These are phyloP conservation scores for Colletotrichum truncatum DNA, from an alignment of 2,329 filamentous ascomycete species.

Conservation along the genomic window DNA sequence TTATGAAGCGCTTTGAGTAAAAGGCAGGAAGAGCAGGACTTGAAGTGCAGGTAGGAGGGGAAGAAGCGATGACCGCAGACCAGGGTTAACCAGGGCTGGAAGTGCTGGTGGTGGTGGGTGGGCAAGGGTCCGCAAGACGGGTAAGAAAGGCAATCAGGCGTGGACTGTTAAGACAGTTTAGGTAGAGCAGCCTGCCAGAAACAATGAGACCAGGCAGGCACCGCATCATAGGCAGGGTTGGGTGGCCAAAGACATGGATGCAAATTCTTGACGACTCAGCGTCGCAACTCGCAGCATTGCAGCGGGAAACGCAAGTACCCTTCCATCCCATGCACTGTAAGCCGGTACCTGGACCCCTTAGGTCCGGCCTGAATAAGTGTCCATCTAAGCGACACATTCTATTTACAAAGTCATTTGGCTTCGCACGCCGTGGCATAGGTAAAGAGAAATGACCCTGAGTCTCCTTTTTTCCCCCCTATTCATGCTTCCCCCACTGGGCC, in stretches of 20 bases:
- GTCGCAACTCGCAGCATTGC: conserved; percentile 5
- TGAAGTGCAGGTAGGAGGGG: not conserved
- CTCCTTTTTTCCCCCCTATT: not conserved
- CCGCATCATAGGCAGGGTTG: not conserved
- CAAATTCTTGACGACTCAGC: conserved; percentile 10
- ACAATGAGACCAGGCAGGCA: not conserved
- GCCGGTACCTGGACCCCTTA: not conserved
- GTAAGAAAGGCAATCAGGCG: conserved; percentile 14
- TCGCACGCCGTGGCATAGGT: not conserved
- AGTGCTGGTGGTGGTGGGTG: not conserved
- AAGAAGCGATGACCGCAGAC: conserved; percentile 18
- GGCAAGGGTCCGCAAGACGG: conserved; percentile 25
- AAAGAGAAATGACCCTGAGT: not conserved
- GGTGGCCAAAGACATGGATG: conserved; percentile 16
- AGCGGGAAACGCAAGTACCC: too few relatives aligned
- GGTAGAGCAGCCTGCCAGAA: conserved; percentile 16
- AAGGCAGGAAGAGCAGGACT: not conserved
- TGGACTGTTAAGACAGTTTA: conserved; percentile 7
- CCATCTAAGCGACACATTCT: not conserved
- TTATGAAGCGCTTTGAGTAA: not conserved
- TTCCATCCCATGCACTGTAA: too few relatives aligned
- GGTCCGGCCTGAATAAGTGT: too few relatives aligned
- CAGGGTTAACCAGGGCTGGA: conserved; percentile 20
- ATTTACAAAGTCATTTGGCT: not conserved
- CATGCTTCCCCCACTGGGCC: not conserved